Evolutionary conservation across 2,329 filamentous ascomycete species (phyloP), one percentile per base, ranked within the genome.

Genomic region (Salinomyces thailandicus): DNA sequence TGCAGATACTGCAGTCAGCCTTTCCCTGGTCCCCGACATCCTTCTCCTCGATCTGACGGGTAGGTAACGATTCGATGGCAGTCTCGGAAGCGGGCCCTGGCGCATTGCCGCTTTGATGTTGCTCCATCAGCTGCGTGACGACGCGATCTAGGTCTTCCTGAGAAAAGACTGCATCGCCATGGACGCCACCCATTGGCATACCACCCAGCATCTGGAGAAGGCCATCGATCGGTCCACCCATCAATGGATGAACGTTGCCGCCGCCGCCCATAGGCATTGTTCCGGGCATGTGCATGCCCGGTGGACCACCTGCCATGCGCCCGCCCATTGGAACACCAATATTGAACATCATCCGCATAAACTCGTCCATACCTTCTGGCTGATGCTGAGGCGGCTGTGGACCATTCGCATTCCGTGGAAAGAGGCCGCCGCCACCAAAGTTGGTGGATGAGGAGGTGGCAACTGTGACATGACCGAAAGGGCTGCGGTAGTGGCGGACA

Each of bases 1-100:
- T 93, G 61, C 91, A 98, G 40, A 98, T 94, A 22, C 84, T 87
- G 59, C 91, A 98, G 54, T 95, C 87, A 1, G 73, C 75, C 35
- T 67, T 71, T 28, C 77, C 80, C 39, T 81, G 83, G 4, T 64
- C 61, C 36, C 93, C 66, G 72, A 93, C 79, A 28, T 79, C 71
- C 39, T 72, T 65, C 34, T 84, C 75, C 2, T 91, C 67, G 29
- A 73, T 73, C 47, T 79, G 81, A 49, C 79, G 81, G 18, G 43
- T 51, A 6, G 84, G 75, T 4, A 98, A 64, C 3, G 73, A 71
- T 17, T 73, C 70, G 37, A 98, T 87, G 0, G 84, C 83, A 31
- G 73, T 71, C 42, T 79, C 72, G 0, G 85, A 71, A 6, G 89
- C 89, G 3, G 89, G 87, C 0, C 84, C 82, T 0, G 86, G 81